These are phyloP conservation scores for Grosmannia serpens DNA, from an alignment of 2,329 filamentous ascomycete species.

Conservation along the genomic window DNA sequence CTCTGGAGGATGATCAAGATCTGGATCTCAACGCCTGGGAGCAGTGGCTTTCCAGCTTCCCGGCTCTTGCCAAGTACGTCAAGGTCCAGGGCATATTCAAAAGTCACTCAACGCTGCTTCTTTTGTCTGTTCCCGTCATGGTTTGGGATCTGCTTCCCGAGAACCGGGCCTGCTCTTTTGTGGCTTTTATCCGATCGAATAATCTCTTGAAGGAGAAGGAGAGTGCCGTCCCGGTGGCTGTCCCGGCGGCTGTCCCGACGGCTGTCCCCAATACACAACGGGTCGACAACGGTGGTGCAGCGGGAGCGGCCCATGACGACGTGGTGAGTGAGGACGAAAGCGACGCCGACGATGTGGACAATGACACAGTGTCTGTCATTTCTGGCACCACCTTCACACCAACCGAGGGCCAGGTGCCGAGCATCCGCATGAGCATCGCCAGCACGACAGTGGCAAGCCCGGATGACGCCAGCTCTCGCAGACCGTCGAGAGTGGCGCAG, in stretches of 20 bases:
- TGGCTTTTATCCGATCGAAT: conserved; percentile 48
- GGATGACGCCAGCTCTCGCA: background rate
- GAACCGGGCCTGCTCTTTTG: conserved; percentile 43
- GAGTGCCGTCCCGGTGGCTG: conserved; percentile 5
- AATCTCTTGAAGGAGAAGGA: conserved; percentile 31
- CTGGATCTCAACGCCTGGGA: conserved; percentile 49
- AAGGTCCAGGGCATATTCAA: conserved; percentile 51
- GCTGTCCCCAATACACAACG: background rate
- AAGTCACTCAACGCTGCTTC: conserved; percentile 46
- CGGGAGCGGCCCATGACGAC: background rate
- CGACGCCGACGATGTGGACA: background rate
- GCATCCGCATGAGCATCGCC: conserved; percentile 13
- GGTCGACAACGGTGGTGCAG: background rate
- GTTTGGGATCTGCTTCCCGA: conserved; percentile 50
- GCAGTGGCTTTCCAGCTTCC: conserved; percentile 43
- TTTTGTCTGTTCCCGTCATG: conserved; percentile 47
- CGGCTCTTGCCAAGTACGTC: conserved; percentile 46
- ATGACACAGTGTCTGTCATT: conserved; percentile 16
- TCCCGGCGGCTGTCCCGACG: conserved; percentile 6
- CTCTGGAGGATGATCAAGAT: conserved; percentile 44
- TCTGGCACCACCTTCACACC: conserved; percentile 20
- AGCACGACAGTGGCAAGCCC: conserved; percentile 8
- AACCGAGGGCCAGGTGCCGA: conserved; percentile 10
- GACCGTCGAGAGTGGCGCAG: background rate
- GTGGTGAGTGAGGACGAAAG: conserved; percentile 7